Conservation (phyloP, 441 rosid species). For the Raphanus hybrid region DNA sequence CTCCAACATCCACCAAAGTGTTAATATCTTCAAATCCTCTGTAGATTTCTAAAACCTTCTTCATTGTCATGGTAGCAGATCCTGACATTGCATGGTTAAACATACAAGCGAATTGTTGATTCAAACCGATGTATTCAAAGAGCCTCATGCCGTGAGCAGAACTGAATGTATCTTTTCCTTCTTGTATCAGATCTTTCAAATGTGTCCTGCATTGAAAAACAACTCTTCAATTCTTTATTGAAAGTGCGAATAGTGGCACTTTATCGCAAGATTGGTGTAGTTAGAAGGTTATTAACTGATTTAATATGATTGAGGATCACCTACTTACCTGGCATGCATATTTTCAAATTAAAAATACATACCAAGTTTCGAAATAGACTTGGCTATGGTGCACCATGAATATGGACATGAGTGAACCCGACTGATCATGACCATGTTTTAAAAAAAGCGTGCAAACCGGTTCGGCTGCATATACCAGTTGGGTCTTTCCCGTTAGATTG, state of each 20-base stretch:
- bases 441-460: background rate
- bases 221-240: background rate
- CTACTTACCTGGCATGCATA: background rate
- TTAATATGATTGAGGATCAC: background rate
- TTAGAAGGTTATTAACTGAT: too few species aligned
- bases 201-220: background rate
- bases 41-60: background rate
- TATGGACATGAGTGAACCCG: background rate
- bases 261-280: background rate
- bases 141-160: slow-evolving; percentile 11
- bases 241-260: background rate
- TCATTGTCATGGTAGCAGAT: background rate
- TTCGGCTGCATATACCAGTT: background rate
- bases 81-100: slow-evolving; percentile 43
- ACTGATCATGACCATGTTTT: background rate
- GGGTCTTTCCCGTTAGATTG: background rate
- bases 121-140: slow-evolving; percentile 6
- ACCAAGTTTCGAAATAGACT: background rate
- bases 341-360: background rate
- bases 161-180: slow-evolving; percentile 8
- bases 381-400: background rate
- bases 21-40: background rate
- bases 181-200: background rate
- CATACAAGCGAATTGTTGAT: slow-evolving; percentile 25
- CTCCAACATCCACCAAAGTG: slow-evolving; percentile 1